Percentiles rank a stretch among this genome's conserved stretches.
Conservation (phyloP, 2,329 filamentous ascomycete genomes). For the Clonostachys chloroleuca region DNA sequence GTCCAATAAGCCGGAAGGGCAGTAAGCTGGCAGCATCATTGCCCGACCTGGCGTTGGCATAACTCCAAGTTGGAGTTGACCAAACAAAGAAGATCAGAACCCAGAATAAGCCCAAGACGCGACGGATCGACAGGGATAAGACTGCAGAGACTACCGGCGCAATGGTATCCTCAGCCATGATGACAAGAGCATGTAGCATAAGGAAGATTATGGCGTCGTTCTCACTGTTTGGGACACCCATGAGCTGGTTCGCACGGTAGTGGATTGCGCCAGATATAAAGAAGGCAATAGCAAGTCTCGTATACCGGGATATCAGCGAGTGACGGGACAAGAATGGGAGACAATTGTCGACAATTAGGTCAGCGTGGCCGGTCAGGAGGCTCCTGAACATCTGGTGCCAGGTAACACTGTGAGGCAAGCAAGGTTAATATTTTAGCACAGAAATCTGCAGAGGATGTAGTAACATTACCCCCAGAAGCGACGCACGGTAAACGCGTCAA, state of each 20-base stretch:
- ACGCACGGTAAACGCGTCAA: not conserved
- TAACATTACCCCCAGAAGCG: constrained; percentile 1
- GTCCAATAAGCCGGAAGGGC: not conserved
- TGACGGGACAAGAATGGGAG: not conserved
- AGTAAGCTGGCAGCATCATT: not conserved
- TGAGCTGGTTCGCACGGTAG: constrained; percentile 1
- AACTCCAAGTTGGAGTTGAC: constrained; percentile 3
- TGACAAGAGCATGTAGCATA: not conserved
- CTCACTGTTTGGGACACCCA: not conserved
- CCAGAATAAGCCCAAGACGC: constrained; percentile 1
- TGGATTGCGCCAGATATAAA: constrained; percentile 1
- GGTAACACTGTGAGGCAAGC: not conserved
- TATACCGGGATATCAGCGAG: constrained; percentile 1
- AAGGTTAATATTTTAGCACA: not conserved
- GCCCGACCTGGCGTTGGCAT: constrained; percentile 1
- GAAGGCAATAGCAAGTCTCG: not conserved
- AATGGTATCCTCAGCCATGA: not conserved
- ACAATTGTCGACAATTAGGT: constrained; percentile 1
- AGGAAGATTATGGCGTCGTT: constrained; percentile 1
- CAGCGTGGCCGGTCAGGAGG: constrained; percentile 1
- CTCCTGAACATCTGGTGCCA: constrained; percentile 3
- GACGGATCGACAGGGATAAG: constrained; percentile 1
- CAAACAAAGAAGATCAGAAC: constrained; percentile 3
- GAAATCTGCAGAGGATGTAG: not conserved
- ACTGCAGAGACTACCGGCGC: not conserved